phyloP scores from a whole-genome alignment of 345 rosid genomes.

The Diplotaxis tenuifolia region DNA sequence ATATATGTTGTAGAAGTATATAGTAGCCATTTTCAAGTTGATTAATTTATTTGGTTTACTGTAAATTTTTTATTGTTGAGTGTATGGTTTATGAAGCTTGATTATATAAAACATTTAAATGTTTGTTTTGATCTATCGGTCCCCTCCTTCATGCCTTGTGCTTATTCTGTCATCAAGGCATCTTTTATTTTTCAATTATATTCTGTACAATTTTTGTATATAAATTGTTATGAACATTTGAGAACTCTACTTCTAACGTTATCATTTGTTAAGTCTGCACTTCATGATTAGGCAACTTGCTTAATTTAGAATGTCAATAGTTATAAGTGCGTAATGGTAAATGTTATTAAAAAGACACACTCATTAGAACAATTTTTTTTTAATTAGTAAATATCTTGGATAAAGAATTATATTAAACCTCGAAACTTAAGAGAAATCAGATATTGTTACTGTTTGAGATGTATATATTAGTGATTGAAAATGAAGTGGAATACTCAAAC shows the following conservation, averaged over 20 bases:
- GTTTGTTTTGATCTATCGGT: constrained; percentile 34
- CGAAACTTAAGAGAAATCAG: background rate
- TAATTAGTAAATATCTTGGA: background rate
- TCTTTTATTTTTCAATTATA: constrained; percentile 3
- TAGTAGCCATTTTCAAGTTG: background rate
- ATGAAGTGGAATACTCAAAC: background rate
- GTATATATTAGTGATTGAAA: background rate
- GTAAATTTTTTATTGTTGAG: background rate
- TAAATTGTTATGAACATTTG: background rate
- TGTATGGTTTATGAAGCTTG: background rate
- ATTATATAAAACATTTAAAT: constrained; percentile 21
- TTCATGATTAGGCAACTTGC: constrained; percentile 36
- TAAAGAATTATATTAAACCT: background rate
- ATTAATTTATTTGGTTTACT: background rate
- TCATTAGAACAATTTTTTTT: background rate
- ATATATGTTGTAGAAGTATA: background rate
- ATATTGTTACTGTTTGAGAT: background rate
- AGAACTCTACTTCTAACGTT: constrained; percentile 23
- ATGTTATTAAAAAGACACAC: background rate
- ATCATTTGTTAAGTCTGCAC: constrained; percentile 18
- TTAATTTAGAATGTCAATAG: constrained; percentile 19
- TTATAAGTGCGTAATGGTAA: too few species aligned
- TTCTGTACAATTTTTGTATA: background rate
- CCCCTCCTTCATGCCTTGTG: constrained; percentile 30
- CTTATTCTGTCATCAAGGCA: constrained; percentile 33